Base-by-base conservation (phyloP, 2,329 filamentous ascomycete genomes). In the Sporothrix brasiliensis region DNA sequence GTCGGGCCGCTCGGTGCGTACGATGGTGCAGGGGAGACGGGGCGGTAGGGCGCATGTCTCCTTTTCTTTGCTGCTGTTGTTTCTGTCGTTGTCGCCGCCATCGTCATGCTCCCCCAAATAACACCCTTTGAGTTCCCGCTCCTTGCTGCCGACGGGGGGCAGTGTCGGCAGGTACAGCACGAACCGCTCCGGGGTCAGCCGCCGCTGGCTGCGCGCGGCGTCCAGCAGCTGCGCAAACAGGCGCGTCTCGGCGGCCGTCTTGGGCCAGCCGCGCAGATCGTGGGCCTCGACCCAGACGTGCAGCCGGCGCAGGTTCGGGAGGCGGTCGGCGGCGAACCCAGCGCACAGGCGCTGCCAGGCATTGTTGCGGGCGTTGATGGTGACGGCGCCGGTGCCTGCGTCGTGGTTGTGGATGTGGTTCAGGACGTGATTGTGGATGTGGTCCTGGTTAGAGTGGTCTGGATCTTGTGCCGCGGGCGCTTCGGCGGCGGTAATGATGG, bases 231-330 rank as follows among this genome's bases (percentile, higher is more conserved):
- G 60, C 2, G 63, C 70, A 24, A 79, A 75, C 67, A 79, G 73
- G 3, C 72, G 69, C 39, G 71, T 75, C 75, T 79, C 78, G 72
- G 71, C 74, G 27, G 77, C 76, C 9, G 75, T 73, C 61, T 74
- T 73, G 72, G 76, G 73, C 78, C 78, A 79, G 1, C 75, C 74
- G 10, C 76, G 73, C 56, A 77, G 74, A 71, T 78, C 76, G 56
- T 73, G 68, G 44, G 75, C 74, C 72, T 79, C 75, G 53, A 77
- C 71, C 73, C 76, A 78, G 58, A 78, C 44, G 68, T 72, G 74
- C 41, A 79, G 74, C 19, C 68, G 53, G 16, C 74, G 74, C 30
- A 79, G 74, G 5, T 54, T 53, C 6, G 70, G 69, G 13, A 76
- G 63, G 13, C 47, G 41, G n/a, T n/a, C 34, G 13, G 67, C 34